Conservation (phyloP, 2,329 filamentous ascomycete genomes). For the Colletotrichum sojae region DNA sequence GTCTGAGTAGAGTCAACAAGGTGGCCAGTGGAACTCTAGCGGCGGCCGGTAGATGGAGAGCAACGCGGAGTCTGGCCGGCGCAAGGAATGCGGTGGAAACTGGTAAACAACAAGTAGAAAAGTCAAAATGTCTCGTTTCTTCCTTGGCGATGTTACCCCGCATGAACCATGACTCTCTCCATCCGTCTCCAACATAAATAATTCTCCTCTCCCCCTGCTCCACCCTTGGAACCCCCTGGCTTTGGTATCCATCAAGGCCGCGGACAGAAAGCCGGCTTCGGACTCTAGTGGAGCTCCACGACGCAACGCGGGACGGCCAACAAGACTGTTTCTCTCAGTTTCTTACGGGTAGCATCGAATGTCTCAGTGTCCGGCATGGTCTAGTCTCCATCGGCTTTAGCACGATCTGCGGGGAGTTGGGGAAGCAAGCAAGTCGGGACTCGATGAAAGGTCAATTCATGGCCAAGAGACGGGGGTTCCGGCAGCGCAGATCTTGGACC, state of each 20-base stretch:
- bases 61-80: constrained; percentile 12
- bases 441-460: constrained; percentile 1
- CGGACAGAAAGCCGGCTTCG: constrained; percentile 28
- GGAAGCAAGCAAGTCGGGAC: not conserved
- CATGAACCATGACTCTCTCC: constrained; percentile 1
- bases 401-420: not conserved
- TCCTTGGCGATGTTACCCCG: constrained; percentile 32
- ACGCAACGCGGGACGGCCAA: not conserved
- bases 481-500: constrained; percentile 16
- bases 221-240: no score
- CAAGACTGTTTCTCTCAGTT: not conserved
- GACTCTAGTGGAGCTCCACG: constrained; percentile 25
- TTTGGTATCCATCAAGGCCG: not conserved
- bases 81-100: no score
- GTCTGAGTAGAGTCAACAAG: no score
- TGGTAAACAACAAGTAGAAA: not conserved
- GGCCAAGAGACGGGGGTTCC: not conserved
- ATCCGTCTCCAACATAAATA: not conserved
- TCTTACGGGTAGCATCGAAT: not conserved
- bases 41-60: constrained; percentile 23
- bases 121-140: constrained; percentile 6
- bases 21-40: not conserved
- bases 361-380: not conserved
- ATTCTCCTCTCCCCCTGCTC: no score
- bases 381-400: not conserved